Evolutionary conservation across 23 red algal genomes (phyloP).

Genomic region (Gracilaria domingensis): DNA sequence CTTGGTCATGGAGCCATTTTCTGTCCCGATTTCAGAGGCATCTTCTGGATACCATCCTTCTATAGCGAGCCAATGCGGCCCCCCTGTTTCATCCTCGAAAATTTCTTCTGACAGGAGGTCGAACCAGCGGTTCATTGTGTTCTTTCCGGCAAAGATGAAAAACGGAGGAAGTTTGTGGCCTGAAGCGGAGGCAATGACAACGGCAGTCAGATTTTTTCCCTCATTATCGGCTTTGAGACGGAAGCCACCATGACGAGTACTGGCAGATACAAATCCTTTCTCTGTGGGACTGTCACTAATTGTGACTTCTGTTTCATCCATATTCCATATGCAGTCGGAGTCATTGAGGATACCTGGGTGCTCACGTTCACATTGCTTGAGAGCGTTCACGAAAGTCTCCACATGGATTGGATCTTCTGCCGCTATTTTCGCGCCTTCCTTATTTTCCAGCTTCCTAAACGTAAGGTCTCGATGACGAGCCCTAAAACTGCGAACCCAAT

Average conservation of each 20-base stretch:
- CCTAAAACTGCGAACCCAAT: slow-evolving; percentile 10
- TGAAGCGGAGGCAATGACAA: not conserved
- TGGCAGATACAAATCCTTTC: not conserved
- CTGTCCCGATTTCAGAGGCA: not conserved
- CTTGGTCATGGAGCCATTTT: slow-evolving; percentile 32
- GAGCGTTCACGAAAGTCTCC: not conserved
- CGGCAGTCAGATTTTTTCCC: slow-evolving; percentile 7
- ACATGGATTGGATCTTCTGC: not conserved
- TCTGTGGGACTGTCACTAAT: not conserved
- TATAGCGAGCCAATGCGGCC: not conserved
- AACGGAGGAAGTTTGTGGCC: slow-evolving; percentile 10
- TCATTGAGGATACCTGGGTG: no score
- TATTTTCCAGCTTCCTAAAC: slow-evolving; percentile 27
- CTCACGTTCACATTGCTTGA: not conserved
- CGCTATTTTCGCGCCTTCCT: not conserved
- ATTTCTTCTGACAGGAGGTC: not conserved
- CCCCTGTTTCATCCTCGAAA: not conserved
- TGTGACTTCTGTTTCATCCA: no score
- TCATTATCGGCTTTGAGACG: not conserved
- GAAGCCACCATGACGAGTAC: not conserved
- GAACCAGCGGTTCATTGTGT: not conserved
- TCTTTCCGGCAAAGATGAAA: slow-evolving; percentile 11
- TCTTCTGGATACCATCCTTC: slow-evolving; percentile 7
- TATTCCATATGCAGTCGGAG: no score
- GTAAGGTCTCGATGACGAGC: slow-evolving; percentile 36